Base-by-base conservation (phyloP, 179 eudicot species). In the Camellia oleifera region DNA sequence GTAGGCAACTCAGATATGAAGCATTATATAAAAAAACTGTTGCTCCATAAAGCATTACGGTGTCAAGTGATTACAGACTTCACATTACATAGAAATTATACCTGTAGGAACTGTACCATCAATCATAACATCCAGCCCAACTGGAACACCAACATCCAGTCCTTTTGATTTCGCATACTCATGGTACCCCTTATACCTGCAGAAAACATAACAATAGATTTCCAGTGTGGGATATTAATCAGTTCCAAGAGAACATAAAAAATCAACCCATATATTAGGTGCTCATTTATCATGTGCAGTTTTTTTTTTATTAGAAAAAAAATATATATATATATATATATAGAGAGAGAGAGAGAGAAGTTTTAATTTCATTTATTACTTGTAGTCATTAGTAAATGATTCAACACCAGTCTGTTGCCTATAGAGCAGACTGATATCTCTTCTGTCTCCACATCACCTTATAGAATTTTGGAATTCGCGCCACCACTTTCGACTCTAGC, bases 51-150 rank as follows among this genome's bases (percentile, higher is more conserved):
- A 32, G 1, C 11, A 7, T 7, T 32, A 32, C 15, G 10, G 54
- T 7, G 58, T 23, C 8, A 57, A 11, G 6, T 42, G 3, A 40
- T 8, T 17, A 77, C 54, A 56, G 44, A 0, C n/a, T 40, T 70
- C 67, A 74, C 67, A 73, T 7, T 44, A 7, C 4, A 45, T 20
- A 42, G 42, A 53, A 54, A 62, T 23, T 48, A 63, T 84, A 92
- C 99, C 99, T 60, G 97, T 89, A 9, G 98, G 98, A 82, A 96
- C 99, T 79, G 90, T 90, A 83, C 99, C 99, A 90, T 96, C 97
- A 76, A 96, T 89, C 73, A 96, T 84, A 53, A 96, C 90, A 86
- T 96, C 98, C 66, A 96, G 90, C 62, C 99, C 99, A 82, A 96
- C 92, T 42, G 89, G 91, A 73, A 80, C 85, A 69, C 97, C 94